Base-by-base conservation (phyloP, 331 rosid genomes). In the Quercus lobata region DNA sequence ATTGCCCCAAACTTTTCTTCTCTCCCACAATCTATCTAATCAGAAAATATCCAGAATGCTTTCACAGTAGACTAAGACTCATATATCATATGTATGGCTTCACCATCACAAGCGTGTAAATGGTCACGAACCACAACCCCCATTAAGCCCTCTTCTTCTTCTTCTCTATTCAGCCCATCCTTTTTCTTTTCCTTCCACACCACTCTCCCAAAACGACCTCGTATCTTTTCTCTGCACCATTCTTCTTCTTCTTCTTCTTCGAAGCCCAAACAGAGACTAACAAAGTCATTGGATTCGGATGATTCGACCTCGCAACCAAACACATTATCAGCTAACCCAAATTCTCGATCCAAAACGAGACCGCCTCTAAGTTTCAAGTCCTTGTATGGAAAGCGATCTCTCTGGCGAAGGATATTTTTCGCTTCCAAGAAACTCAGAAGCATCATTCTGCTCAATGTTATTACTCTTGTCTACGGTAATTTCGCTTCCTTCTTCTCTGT, bases 371-470 rank as follows among this genome's bases (percentile, higher is more conserved):
- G 74, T 73, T 76, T 86, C 10, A 85, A 80, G 57, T 68, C 94
- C 10, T 71, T 81, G 53, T 84, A 80, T 16, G 81, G 84, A 29
- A 83, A 70, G 18, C 86, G 81, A 80, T 71, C 85, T 69, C 80
- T 88, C 18, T 81, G 86, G 92, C 79, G 84, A 76, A 80, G 90
- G 79, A 84, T 88, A 49, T 80, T 85, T 32, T 87, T 85, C 77
- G 85, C 92, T 0, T 90, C 94, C 52, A 88, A 79, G 83, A 92
- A 86, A 86, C 84, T 86, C 44, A 84, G 91, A 80, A 87, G 93
- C 88, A 83, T 92, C 56, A 75, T 92, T 79, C 76, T 92, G 84
- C 93, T 92, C 68, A 92, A 92, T 70, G 70, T 84, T 66, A 75
- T 90, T 70, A 80, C 97, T 27, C 27, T 90, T 17, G 79, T 92